phyloP scores from a whole-genome alignment of 352 stramenopile species.

The Globisporangium cederbergense region DNA sequence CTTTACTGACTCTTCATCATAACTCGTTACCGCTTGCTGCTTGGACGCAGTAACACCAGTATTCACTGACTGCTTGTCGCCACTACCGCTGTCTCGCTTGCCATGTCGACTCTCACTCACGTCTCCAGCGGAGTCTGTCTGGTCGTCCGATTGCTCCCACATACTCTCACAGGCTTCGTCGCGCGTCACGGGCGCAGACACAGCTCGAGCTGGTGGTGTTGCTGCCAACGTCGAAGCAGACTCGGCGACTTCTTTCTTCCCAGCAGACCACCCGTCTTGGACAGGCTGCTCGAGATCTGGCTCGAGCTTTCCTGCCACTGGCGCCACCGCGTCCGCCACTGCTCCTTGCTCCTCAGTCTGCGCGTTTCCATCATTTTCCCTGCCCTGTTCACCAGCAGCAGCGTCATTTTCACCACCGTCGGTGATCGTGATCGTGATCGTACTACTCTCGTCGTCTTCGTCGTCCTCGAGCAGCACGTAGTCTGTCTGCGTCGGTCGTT shows the following conservation, averaged over 20 bases:
- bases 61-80: too few species aligned
- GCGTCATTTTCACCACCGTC: neutral
- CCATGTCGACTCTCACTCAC: conserved; percentile 3
- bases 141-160: conserved; percentile 57
- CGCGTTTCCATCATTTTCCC: neutral
- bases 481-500: conserved; percentile 30
- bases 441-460: conserved; percentile 21
- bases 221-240: neutral
- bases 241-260: neutral
- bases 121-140: conserved; percentile 19
- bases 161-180: conserved; percentile 82
- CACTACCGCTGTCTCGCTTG: neutral
- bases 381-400: neutral
- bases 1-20: neutral
- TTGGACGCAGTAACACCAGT: neutral
- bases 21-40: neutral
- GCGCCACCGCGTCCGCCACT: neutral
- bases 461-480: conserved; percentile 48
- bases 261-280: neutral
- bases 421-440: neutral
- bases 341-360: neutral
- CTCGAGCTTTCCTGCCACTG: neutral
- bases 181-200: conserved; percentile 36
- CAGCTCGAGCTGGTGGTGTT: neutral
- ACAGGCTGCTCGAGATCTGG: neutral